A percentile compares a stretch with the other conserved stretches of the same genome.
These are phyloP conservation scores for Lignosus rhinocerotis DNA, from an alignment of 1,284 basidiomycete genomes.

Conservation along the genomic window DNA sequence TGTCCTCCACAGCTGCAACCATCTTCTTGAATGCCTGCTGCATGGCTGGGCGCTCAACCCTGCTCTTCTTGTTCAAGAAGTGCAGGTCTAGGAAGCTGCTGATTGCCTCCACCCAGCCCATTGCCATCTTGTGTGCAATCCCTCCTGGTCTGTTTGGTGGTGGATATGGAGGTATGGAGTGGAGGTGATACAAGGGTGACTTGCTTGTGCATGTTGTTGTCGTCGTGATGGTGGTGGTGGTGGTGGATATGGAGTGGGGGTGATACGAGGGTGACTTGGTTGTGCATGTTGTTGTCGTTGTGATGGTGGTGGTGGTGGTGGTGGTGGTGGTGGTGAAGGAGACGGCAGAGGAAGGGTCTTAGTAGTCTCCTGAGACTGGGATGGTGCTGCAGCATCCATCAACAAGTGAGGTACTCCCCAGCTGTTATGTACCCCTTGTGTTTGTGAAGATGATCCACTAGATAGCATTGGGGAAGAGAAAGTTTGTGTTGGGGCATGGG, in stretches of 20 bases:
- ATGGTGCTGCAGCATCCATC: neutral
- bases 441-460: neutral
- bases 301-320: neutral
- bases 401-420: neutral
- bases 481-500: neutral
- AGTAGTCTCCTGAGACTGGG: neutral
- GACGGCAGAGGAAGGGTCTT: neutral
- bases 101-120: constrained; percentile 1
- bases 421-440: neutral
- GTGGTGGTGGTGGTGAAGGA: neutral
- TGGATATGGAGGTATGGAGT: neutral
- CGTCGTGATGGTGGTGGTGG: no score
- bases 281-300: neutral
- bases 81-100: constrained; percentile 1
- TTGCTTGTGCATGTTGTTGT: neutral
- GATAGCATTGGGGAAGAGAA: neutral
- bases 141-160: neutral
- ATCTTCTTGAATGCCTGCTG: neutral
- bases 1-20: neutral
- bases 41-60: neutral
- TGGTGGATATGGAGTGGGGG: neutral
- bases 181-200: neutral
- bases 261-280: neutral
- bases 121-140: neutral
- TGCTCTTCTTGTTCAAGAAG: neutral